Conservation (phyloP, 768 basidiomycete genomes). For the Rhodotorula kratochvilovae region DNA sequence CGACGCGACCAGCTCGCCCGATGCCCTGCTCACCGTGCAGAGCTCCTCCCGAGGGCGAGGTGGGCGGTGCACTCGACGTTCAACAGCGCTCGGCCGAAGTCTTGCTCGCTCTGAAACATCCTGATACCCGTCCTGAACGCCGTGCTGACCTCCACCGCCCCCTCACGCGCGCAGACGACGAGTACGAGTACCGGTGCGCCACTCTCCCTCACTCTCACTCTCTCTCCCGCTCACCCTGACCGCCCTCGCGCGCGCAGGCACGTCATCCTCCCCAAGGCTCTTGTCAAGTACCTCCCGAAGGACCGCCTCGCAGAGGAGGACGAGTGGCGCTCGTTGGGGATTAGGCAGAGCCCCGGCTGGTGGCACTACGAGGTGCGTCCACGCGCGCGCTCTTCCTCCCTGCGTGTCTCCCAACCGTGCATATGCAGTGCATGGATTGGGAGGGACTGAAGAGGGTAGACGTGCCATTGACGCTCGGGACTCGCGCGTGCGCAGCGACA, state of each 20-base stretch:
- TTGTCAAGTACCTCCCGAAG: slow-evolving; percentile 89
- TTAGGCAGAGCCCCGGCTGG: slow-evolving; percentile 90
- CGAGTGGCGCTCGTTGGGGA: slow-evolving; percentile 96
- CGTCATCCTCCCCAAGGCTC: slow-evolving; percentile 90
- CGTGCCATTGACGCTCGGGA: background rate
- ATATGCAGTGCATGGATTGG: too few species aligned
- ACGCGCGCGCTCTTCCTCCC: background rate
- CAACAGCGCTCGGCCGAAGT: background rate
- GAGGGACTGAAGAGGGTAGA: too few species aligned
- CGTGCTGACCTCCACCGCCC: background rate
- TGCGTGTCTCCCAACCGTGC: too few species aligned
- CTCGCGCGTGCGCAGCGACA: background rate
- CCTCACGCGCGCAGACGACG: slow-evolving; percentile 17
- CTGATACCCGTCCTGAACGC: too few species aligned
- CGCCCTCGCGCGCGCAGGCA: too few species aligned
- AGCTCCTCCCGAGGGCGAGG: background rate
- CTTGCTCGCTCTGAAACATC: too few species aligned
- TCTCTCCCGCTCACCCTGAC: too few species aligned
- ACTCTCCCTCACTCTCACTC: too few species aligned
- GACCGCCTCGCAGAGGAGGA: slow-evolving; percentile 72
- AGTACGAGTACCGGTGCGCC: slow-evolving; percentile 40
- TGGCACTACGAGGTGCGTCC: slow-evolving; percentile 1
- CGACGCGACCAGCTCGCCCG: too few species aligned
- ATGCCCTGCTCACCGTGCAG: too few species aligned
- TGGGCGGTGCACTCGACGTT: background rate